Evolutionary conservation across 2,329 filamentous ascomycete species (phyloP), one percentile per base, ranked within the genome.

Genomic region (Fusarium sambucinum): DNA sequence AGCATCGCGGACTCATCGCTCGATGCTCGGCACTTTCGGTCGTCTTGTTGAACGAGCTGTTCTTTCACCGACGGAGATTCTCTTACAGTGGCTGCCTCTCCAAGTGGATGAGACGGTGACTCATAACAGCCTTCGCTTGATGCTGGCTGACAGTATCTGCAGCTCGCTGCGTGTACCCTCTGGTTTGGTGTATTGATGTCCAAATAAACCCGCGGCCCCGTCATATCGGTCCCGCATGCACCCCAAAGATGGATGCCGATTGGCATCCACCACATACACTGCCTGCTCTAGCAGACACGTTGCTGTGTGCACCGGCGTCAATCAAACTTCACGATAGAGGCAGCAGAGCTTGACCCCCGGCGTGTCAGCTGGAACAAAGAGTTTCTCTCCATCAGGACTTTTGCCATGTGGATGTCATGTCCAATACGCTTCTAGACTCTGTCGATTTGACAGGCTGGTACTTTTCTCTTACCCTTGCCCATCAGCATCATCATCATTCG

Each of bases 121-220:
- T 74, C 72, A 74, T 69, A 73, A 27, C 33, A 64, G 51, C 47
- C 55, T 58, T 56, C 58, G 61, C 45, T 57, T 69, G 51, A 56
- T 68, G 53, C 41, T 61, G 69, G 66, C 64, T 55, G 63, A 67
- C 59, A 68, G 53, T 59, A 46, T 64, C 63, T 74, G 68, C 66
- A 72, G 56, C 61, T 50, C 41, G 41, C 53, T 56, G 58, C 58
- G 38, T 60, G 68, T 69, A 59, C 54, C 72, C 70, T 74, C 63
- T 63, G 67, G 52, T 67, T 55, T 68, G 63, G 60, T 74, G 74
- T 76, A 64, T 76, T 75, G 73, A 73, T 74, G 73, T 75, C 74
- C 74, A 76, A 76, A 70, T 68, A 62, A 71, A 63, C 51, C 62
- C 56, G 59, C 63, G 67, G 65, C 70, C 72, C 69, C 60, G 72